Percentiles rank a stretch among this genome's conserved stretches.
These are phyloP conservation scores for Colletotrichum limetticola DNA, from an alignment of 2,329 filamentous ascomycete species.

Conservation along the genomic window DNA sequence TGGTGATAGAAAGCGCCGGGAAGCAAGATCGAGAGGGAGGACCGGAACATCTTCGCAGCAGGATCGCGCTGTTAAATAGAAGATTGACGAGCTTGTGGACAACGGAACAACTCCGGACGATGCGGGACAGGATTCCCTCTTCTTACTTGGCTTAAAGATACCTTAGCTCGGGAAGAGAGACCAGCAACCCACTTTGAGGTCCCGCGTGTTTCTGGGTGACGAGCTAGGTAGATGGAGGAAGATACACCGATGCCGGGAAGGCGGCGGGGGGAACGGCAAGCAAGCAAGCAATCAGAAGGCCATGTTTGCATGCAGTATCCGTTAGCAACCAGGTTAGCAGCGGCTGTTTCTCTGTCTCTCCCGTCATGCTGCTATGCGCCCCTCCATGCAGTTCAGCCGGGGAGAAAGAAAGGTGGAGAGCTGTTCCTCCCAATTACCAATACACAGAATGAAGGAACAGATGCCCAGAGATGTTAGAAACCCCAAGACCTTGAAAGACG, in stretches of 20 bases:
- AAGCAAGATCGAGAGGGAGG: not conserved
- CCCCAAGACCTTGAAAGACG: not conserved
- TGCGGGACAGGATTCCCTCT: not conserved
- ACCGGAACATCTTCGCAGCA: not conserved
- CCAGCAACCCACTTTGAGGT: not conserved
- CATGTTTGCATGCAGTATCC: slow-evolving; percentile 4
- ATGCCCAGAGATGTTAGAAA: not conserved
- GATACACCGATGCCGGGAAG: not conserved
- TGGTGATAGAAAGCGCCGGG: not conserved
- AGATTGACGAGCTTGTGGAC: slow-evolving; percentile 6
- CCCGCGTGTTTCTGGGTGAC: not conserved
- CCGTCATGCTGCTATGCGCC: not conserved
- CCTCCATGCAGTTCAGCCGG: not conserved
- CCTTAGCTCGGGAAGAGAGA: not conserved
- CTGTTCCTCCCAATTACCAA: not conserved
- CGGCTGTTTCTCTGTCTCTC: not conserved
- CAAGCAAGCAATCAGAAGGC: slow-evolving; percentile 8
- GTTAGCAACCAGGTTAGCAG: slow-evolving; percentile 3
- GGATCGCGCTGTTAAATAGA: slow-evolving; percentile 27
- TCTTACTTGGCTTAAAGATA: not conserved
- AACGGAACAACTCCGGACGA: slow-evolving; percentile 21
- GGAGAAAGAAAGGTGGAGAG: not conserved
- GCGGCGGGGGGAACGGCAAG: not conserved
- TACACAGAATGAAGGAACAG: not conserved
- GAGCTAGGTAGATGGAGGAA: not conserved